Evolutionary conservation across 441 rosid genomes (phyloP).

Genomic region (Sinapis alba): DNA sequence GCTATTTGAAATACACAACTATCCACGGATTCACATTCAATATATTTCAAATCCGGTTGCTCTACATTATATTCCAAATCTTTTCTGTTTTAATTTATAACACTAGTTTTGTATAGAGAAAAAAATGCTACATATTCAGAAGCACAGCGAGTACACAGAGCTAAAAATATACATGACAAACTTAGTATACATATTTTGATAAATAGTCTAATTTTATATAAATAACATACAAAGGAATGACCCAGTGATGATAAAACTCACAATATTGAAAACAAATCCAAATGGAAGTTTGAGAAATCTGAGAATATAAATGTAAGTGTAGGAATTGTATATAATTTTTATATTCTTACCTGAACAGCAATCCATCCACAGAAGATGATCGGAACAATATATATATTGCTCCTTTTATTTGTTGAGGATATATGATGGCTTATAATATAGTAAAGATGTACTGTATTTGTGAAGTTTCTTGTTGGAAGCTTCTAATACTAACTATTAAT

Average conservation of each 20-base stretch:
- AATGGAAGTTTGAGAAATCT: neutral
- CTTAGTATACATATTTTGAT: neutral
- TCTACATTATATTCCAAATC: neutral
- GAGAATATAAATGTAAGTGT: neutral
- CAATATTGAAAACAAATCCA: neutral
- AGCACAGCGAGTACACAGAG: neutral
- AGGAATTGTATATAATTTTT: neutral
- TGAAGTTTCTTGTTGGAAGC: conserved; percentile 17
- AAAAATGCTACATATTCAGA: neutral
- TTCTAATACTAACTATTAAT: conserved; percentile 16
- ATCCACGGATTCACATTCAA: conserved; percentile 21
- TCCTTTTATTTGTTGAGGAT: neutral
- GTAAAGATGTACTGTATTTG: too few relatives aligned
- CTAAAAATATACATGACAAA: neutral
- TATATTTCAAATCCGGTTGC: conserved; percentile 1
- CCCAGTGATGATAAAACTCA: neutral
- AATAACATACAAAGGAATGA: neutral
- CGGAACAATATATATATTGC: neutral
- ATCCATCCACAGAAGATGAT: neutral
- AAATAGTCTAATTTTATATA: too few relatives aligned
- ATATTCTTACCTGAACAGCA: neutral
- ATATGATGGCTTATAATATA: neutral
- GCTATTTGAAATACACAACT: neutral
- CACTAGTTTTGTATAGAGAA: neutral
- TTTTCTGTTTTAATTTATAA: neutral